Conservation (phyloP, 208 protist genomes). For the Trypanosomatidae sp. region DNA sequence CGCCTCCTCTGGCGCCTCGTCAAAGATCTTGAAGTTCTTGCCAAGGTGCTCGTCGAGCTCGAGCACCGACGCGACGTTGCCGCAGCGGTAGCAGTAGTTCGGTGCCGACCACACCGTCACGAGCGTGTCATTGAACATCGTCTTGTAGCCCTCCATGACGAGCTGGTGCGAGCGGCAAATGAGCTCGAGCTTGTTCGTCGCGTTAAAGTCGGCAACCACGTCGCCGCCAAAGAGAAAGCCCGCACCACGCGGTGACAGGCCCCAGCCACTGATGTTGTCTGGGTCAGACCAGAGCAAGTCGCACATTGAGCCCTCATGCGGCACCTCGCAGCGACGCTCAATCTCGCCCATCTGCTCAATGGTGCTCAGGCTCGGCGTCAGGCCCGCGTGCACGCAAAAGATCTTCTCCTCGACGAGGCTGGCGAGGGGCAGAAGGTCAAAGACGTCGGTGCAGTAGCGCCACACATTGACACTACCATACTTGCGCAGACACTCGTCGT, state of each 20-base stretch:
- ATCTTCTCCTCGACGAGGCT: slow-evolving; percentile 97
- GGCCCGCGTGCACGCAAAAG: slow-evolving; percentile 98
- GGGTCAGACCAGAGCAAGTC: slow-evolving; percentile 98
- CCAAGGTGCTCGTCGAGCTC: slow-evolving; percentile 97
- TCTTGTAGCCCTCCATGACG: slow-evolving; percentile 93
- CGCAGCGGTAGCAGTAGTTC: slow-evolving; percentile 96
- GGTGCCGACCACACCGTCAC: slow-evolving; percentile 95
- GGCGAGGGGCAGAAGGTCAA: slow-evolving; percentile 98
- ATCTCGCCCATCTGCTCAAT: slow-evolving; percentile 93
- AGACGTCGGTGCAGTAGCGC: slow-evolving; percentile 99
- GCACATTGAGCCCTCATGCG: slow-evolving; percentile 98
- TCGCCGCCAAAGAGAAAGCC: slow-evolving; percentile 99
- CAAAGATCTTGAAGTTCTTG: slow-evolving; percentile 98
- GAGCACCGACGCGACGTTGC: slow-evolving; percentile 97
- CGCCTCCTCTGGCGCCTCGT: slow-evolving; percentile 94
- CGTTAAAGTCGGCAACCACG: slow-evolving; percentile 92
- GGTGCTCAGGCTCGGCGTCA: slow-evolving; percentile 96
- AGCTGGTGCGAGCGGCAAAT: slow-evolving; percentile 94
- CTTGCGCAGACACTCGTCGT: slow-evolving; percentile 99
- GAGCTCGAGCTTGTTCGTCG: slow-evolving; percentile 89
- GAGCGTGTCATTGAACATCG: slow-evolving; percentile 89
- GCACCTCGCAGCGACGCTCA: slow-evolving; percentile 95
- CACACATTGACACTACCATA: slow-evolving; percentile 99
- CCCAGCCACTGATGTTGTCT: slow-evolving; percentile 94
- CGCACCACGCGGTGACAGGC: slow-evolving; percentile 95